These are phyloP conservation scores for Infundibulicybe gibba DNA, from an alignment of 768 basidiomycete species.

Conservation along the genomic window DNA sequence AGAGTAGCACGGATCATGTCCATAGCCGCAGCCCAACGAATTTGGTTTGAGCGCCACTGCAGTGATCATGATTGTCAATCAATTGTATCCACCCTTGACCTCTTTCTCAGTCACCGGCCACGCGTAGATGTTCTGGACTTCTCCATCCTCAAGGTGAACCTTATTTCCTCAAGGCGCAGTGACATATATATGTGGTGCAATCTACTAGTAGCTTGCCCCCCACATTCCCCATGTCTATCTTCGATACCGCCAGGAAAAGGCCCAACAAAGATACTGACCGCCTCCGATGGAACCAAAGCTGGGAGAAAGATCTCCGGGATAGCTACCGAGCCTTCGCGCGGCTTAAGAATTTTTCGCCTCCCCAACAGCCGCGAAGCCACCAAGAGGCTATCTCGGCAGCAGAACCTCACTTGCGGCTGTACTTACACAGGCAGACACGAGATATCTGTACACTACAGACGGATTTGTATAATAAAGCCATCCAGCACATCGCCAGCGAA, in stretches of 20 bases:
- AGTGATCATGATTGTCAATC: too few species aligned
- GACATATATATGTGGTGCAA: background rate
- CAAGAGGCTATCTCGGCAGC: background rate
- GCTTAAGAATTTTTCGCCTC: background rate
- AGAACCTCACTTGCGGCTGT: background rate
- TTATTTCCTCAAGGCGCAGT: too few species aligned
- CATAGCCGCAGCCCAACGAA: too few species aligned
- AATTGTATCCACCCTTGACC: too few species aligned
- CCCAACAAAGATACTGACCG: conserved; percentile 9
- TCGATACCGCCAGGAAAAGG: background rate
- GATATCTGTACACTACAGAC: conserved; percentile 7
- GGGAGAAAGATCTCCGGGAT: conserved; percentile 8
- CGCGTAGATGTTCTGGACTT: too few species aligned
- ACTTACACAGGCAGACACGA: background rate
- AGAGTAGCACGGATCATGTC: too few species aligned
- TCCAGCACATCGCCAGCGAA: conserved; percentile 2
- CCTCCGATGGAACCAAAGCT: conserved; percentile 10
- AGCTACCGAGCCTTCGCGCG: conserved; percentile 1
- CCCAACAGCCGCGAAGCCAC: background rate
- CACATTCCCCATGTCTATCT: background rate
- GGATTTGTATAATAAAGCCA: conserved; percentile 1
- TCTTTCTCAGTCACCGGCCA: too few species aligned
- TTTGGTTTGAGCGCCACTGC: too few species aligned
- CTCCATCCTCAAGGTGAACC: too few species aligned
- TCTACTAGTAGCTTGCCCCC: background rate